A percentile compares a stretch with the other conserved stretches of the same genome.
Conservation (phyloP, 164 flowering plant species). For the Cinnamomum micranthum region DNA sequence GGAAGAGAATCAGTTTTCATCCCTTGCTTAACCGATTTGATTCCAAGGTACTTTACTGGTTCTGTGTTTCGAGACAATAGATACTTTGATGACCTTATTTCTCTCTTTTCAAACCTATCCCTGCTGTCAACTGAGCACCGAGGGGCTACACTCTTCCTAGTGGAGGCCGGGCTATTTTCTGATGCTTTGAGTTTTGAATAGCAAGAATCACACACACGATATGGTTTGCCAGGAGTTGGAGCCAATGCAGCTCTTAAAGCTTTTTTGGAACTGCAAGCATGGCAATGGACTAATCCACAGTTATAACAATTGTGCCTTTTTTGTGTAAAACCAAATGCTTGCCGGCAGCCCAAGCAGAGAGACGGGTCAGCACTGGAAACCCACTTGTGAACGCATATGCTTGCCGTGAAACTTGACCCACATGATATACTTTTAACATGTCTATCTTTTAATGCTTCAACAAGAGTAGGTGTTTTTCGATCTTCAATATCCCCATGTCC, state of each 20-base stretch:
- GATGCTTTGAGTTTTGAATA: slow-evolving; percentile 43
- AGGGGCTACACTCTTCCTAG: slow-evolving; percentile 27
- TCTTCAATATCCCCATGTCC: slow-evolving; percentile 65
- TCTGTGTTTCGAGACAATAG: slow-evolving; percentile 46
- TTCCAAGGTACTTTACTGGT: slow-evolving; percentile 47
- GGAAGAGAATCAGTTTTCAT: slow-evolving; percentile 35
- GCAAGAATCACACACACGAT: slow-evolving; percentile 61
- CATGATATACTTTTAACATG: slow-evolving; percentile 50
- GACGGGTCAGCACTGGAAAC: slow-evolving; percentile 55
- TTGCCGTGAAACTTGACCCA: slow-evolving; percentile 51
- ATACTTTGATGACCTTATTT: slow-evolving; percentile 37
- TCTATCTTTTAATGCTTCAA: slow-evolving; percentile 47
- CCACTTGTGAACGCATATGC: slow-evolving; percentile 58
- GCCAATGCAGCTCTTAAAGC: slow-evolving; percentile 45
- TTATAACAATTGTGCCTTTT: slow-evolving; percentile 56
- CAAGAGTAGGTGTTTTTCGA: slow-evolving; percentile 43
- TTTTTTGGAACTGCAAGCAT: slow-evolving; percentile 53
- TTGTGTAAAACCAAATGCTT: slow-evolving; percentile 51
- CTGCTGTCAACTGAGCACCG: slow-evolving; percentile 44
- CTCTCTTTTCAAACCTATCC: slow-evolving; percentile 42
- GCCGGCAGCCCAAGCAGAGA: slow-evolving; percentile 46
- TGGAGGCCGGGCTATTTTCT: slow-evolving; percentile 33
- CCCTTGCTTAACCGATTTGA: slow-evolving; percentile 35
- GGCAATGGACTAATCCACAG: slow-evolving; percentile 50
- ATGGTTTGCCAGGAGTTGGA: slow-evolving; percentile 56